Evolutionary conservation across 179 eudicot species (phyloP).

Genomic region (Silene vulgaris): DNA sequence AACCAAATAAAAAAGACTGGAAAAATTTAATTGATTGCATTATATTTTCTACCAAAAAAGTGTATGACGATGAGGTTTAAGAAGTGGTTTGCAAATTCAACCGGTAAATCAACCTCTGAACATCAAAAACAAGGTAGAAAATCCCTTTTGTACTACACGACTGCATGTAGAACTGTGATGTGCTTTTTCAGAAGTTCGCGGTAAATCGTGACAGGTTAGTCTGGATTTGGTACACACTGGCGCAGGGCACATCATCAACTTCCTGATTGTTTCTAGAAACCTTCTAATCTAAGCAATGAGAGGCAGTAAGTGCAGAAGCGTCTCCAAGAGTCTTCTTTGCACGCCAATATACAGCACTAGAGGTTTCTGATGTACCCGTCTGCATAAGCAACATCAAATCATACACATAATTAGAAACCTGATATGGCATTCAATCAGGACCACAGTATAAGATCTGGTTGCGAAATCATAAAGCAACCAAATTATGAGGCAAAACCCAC

Average conservation of each 20-base stretch:
- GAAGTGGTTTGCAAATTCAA: not conserved
- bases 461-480: not conserved
- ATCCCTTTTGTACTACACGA: not conserved
- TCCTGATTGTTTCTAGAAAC: not conserved
- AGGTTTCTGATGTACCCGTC: conserved; percentile 83
- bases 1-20: not conserved
- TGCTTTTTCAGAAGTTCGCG: not conserved
- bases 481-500: not conserved
- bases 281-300: conserved; percentile 2
- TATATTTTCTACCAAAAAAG: not conserved
- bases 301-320: conserved; percentile 29
- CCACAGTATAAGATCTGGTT: not conserved
- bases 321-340: conserved; percentile 63
- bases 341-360: conserved; percentile 70
- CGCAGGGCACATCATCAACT: not conserved
- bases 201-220: not conserved
- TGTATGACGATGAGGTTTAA: too few species aligned
- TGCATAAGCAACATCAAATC: conserved; percentile 25
- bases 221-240: not conserved
- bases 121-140: not conserved
- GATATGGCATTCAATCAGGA: not conserved
- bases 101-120: not conserved
- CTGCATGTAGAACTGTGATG: not conserved
- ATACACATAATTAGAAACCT: not conserved
- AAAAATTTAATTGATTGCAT: not conserved